Evolutionary conservation across 306 rosid species (phyloP).

Genomic region (Sechiopsis laciniata): DNA sequence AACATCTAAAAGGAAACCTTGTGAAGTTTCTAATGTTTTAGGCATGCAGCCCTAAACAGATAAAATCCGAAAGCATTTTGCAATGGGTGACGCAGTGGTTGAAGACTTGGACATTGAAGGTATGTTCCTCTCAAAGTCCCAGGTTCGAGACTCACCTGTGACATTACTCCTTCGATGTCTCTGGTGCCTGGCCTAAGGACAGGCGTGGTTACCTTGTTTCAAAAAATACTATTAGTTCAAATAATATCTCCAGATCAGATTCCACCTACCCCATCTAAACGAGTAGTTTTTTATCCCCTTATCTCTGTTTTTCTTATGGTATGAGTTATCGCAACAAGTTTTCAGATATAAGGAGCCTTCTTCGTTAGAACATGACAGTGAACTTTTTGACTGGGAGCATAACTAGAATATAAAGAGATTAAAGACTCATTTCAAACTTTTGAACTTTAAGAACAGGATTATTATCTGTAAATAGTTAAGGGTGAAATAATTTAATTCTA

Average conservation of each 20-base stretch:
- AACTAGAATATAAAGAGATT: background rate
- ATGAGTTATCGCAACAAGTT: background rate
- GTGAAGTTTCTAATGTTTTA: background rate
- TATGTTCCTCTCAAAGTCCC: too few species aligned
- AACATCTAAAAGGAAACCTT: background rate
- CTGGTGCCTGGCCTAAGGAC: too few species aligned
- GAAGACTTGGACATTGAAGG: too few species aligned
- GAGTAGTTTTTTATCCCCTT: background rate
- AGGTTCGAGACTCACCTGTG: too few species aligned
- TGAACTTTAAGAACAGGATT: background rate
- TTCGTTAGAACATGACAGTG: background rate
- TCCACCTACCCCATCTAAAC: background rate
- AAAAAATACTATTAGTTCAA: background rate
- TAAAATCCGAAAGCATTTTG: background rate
- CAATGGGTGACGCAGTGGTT: too few species aligned
- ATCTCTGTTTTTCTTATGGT: background rate
- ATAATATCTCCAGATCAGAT: background rate
- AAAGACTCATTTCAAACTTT: background rate
- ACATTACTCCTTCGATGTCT: too few species aligned
- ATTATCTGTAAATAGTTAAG: background rate
- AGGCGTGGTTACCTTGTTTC: too few species aligned
- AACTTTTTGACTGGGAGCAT: background rate
- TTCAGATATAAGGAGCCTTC: background rate
- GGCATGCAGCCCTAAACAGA: background rate
- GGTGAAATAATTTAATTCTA: background rate